Percentiles rank a stretch among this genome's conserved stretches.
phyloP scores from a whole-genome alignment of 345 rosid genomes.

The Euphorbia pulcherrima region DNA sequence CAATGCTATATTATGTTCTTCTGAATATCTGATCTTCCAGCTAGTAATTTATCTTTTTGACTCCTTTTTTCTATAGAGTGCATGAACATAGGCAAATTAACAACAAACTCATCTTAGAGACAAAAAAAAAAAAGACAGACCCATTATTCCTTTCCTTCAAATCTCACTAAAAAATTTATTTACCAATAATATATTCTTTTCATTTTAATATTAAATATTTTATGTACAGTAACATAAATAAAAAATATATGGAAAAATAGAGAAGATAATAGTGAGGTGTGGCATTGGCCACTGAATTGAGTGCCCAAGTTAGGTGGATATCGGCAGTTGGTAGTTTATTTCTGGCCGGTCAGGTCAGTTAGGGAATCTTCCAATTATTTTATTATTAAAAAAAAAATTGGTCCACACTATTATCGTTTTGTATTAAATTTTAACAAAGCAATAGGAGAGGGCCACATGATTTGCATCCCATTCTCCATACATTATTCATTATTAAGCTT shows the following conservation, averaged over 20 bases:
- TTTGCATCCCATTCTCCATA: slow-evolving; percentile 30
- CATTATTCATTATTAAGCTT: slow-evolving; percentile 10
- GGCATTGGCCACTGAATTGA: not conserved
- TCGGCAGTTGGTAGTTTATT: slow-evolving; percentile 38
- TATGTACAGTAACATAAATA: too few relatives aligned
- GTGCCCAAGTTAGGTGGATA: slow-evolving; percentile 20
- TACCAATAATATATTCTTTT: not conserved
- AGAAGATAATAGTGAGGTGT: not conserved
- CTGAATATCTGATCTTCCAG: not conserved
- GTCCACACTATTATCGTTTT: not conserved
- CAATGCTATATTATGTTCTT: not conserved
- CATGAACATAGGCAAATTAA: slow-evolving; percentile 8
- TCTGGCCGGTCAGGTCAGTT: slow-evolving; percentile 20
- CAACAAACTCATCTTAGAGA: not conserved
- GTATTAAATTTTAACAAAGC: not conserved
- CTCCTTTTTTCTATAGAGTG: slow-evolving; percentile 3
- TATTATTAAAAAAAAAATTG: not conserved
- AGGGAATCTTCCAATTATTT: slow-evolving; percentile 18
- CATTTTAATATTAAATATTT: too few relatives aligned
- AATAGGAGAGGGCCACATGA: slow-evolving; percentile 19
- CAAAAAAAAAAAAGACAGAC: not conserved
- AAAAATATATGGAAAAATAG: not conserved
- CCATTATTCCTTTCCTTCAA: not conserved
- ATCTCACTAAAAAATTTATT: not conserved
- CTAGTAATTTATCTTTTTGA: not conserved